These are phyloP conservation scores for Penicillium psychrofluorescens DNA, from an alignment of 495 filamentous ascomycete species.

Conservation along the genomic window DNA sequence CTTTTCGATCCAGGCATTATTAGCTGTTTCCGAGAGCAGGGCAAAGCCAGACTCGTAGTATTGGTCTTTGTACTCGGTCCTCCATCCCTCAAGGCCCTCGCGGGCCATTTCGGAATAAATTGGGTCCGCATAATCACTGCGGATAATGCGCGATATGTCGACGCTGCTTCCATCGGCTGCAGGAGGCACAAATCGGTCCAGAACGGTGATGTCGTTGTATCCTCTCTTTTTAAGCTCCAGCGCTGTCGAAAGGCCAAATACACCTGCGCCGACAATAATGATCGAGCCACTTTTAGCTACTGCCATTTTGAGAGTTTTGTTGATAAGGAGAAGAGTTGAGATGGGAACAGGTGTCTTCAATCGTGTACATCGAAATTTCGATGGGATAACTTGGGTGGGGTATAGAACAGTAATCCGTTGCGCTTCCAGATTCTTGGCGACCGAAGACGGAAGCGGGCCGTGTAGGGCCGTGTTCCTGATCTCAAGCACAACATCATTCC, in stretches of 20 bases:
- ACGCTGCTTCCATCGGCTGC: slow-evolving; percentile 50
- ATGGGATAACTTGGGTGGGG: background rate
- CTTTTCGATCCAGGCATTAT: slow-evolving; percentile 19
- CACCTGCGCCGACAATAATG: slow-evolving; percentile 28
- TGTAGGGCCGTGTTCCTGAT: background rate
- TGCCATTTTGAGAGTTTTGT: slow-evolving; percentile 6
- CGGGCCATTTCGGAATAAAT: slow-evolving; percentile 57
- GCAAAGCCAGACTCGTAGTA: slow-evolving; percentile 23
- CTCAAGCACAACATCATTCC: too few relatives aligned
- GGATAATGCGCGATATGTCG: slow-evolving; percentile 60
- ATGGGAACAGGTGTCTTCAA: too few relatives aligned
- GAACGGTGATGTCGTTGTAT: slow-evolving; percentile 27
- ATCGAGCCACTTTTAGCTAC: slow-evolving; percentile 23
- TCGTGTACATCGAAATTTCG: background rate
- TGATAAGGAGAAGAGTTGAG: background rate
- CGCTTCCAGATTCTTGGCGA: slow-evolving; percentile 15
- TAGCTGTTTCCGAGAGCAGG: slow-evolving; percentile 17
- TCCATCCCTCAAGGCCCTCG: slow-evolving; percentile 58
- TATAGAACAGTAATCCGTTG: slow-evolving; percentile 2
- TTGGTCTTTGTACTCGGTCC: slow-evolving; percentile 28
- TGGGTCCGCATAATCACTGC: slow-evolving; percentile 63
- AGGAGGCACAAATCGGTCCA: slow-evolving; percentile 53
- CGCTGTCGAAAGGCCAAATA: slow-evolving; percentile 24
- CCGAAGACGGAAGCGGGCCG: slow-evolving; percentile 14
- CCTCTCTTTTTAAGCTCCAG: slow-evolving; percentile 18